phyloP scores from a whole-genome alignment of 2,329 filamentous ascomycete genomes.

The Botryotinia calthae region DNA sequence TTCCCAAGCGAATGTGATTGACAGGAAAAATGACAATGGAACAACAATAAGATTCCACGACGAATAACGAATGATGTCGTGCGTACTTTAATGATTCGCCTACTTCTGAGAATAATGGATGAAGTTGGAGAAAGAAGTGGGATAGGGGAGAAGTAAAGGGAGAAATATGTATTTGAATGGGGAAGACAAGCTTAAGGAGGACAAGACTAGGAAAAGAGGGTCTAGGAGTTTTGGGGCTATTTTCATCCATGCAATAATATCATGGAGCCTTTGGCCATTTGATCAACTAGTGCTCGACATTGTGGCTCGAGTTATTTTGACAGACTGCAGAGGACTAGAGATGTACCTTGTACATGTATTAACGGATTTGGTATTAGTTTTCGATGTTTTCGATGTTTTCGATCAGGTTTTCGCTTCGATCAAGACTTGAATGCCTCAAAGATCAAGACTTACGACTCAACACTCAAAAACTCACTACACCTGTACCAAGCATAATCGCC shows the following conservation, averaged over 20 bases:
- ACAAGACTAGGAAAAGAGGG: background rate
- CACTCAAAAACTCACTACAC: background rate
- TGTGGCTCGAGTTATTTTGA: background rate
- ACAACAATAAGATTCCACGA: background rate
- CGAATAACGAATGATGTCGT: slow-evolving; percentile 9
- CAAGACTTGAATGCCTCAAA: background rate
- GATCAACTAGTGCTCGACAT: background rate
- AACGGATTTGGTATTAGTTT: background rate
- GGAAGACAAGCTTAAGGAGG: background rate
- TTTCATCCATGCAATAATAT: background rate
- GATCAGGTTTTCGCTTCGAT: background rate
- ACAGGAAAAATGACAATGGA: background rate
- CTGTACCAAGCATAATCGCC: background rate
- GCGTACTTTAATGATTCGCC: background rate
- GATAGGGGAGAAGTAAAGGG: background rate
- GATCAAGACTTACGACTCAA: background rate
- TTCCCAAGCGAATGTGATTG: background rate
- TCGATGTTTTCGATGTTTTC: background rate
- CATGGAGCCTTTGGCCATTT: background rate
- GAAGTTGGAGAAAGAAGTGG: background rate
- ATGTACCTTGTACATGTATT: background rate
- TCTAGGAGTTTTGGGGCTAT: background rate
- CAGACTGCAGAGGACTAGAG: background rate
- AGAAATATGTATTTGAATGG: background rate
- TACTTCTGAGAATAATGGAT: background rate